Evolutionary conservation across 2,329 filamentous ascomycete genomes (phyloP).

Genomic region (Trichoderma atrobrunneum): DNA sequence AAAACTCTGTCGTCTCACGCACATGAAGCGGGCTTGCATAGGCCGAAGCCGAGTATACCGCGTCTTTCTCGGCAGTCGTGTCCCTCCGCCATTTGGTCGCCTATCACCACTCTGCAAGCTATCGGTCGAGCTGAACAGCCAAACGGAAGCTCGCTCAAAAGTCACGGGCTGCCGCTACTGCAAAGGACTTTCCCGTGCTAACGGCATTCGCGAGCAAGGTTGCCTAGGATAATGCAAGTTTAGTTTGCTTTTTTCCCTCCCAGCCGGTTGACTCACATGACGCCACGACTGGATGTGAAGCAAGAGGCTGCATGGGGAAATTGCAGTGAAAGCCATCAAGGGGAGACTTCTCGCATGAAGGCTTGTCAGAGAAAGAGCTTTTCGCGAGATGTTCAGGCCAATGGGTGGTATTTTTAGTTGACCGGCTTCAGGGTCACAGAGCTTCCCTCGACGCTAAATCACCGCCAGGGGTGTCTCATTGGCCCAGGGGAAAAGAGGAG

Average conservation of each 20-base stretch:
- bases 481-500: neutral
- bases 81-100: neutral
- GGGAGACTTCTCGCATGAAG: neutral
- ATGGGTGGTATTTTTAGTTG: constrained; percentile 1
- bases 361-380: neutral
- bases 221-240: neutral
- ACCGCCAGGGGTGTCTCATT: neutral
- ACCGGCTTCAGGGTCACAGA: neutral
- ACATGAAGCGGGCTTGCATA: neutral
- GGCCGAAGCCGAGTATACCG: neutral
- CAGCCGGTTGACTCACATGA: neutral
- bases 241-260: neutral
- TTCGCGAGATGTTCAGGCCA: neutral
- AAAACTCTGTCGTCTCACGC: neutral
- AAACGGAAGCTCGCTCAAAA: neutral
- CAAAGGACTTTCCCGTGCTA: neutral
- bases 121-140: neutral
- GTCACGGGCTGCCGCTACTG: constrained; percentile 6
- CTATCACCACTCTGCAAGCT: neutral
- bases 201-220: neutral
- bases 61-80: neutral
- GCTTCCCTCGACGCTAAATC: neutral
- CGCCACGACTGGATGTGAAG: constrained; percentile 3
- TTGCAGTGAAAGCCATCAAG: constrained; percentile 10
- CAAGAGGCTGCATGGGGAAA: constrained; percentile 10